Evolutionary conservation across 371 early-diverging fungal species (phyloP), one percentile per base, ranked within the genome.

Genomic region (Mortierella sp.): DNA sequence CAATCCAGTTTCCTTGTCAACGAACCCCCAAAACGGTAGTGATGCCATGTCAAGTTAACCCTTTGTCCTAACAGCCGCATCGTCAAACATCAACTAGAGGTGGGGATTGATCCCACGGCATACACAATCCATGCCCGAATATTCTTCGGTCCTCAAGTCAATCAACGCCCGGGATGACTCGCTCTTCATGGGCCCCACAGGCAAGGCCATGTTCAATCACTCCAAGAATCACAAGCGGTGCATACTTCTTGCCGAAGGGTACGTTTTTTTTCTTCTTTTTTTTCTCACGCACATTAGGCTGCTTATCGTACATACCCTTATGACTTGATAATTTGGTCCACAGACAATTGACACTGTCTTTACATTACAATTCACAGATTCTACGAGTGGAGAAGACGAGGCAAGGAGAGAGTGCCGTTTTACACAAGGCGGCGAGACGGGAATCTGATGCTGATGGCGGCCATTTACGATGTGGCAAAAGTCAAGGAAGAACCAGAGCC

Each of bases 121-220:
- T 75, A 84, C 86, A 24, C 92, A 86, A 26, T 29, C 77, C 2
- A 79, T 72, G 53, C 90, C 90, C 1, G 86, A 88, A 29, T 80
- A 74, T 22, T 68, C 85, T 74, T 87, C 90, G 9, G 88, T 90
- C 3, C 53, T 86, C 13, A 85, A 85, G 67, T 88, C 90, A 45
- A 90, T 90, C 71, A 95, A 94, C 84, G 94, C 92, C 1, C 87
- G 94, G 26, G 91, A 90, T 68, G 94, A 95, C 34, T 90, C 93
- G 2, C 71, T 95, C 22, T 67, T 67, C 26, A 76, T 48, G 44
- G 84, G 84, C n/a, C 84, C 83, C 11, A 74, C 82, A 3, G 76
- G 74, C 14, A 86, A 85, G 22, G 73, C 90, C 24, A 86, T 93
- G 84, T 95, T 93, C 88, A 86, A 79, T 39, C 69, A 77, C 24